Evolutionary conservation across 768 basidiomycete species (phyloP), one percentile per base, ranked within the genome.

Genomic region (Trichaptum fuscoviolaceum): DNA sequence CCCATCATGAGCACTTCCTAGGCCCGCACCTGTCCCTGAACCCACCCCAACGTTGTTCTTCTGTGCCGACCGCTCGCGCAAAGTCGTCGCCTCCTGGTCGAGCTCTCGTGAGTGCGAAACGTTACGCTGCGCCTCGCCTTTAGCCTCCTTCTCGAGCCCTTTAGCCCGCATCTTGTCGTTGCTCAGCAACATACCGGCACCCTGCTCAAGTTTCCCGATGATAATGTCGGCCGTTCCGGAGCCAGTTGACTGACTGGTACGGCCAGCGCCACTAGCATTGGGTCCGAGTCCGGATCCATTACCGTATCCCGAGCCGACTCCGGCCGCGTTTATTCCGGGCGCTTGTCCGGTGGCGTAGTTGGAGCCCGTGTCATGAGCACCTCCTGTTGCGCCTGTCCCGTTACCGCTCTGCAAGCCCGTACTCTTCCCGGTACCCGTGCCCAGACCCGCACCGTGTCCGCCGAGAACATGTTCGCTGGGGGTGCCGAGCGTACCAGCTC

Each of bases 201-300:
- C 59, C 15, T 61, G 59, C 59, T 61, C 25, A 24, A 61, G 59
- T 20, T 61, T 61, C 30, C 59, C 59, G 59, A 25, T 34, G 59
- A 61, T 24, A 17, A 34, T 20, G 25, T 52, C 42, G 42, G 42
- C 15, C 42, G 42, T 52, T 12, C 42, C 42, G 10, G 42, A 52
- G 42, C 42, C 10, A 52, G 42, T 20, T 12, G 42, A 52, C 42
- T 52, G 42, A 15, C 42, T 20, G 3, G 42, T 52, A 12, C 20
- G 42, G 15, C 42, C 42, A 12, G 42, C 5, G 5, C 42, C 42
- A 20, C 42, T 12, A 12, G 10, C 42, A 3, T 52, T 52, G 5
- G 15, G 15, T 52, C 35, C 35, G 35, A 36, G 17, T 7, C 20
- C 42, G 42, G 42, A 52, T 52, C 42, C 42, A 12, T 12, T 12